Conservation (phyloP, 768 basidiomycete species). For the Obba rivulosa region DNA sequence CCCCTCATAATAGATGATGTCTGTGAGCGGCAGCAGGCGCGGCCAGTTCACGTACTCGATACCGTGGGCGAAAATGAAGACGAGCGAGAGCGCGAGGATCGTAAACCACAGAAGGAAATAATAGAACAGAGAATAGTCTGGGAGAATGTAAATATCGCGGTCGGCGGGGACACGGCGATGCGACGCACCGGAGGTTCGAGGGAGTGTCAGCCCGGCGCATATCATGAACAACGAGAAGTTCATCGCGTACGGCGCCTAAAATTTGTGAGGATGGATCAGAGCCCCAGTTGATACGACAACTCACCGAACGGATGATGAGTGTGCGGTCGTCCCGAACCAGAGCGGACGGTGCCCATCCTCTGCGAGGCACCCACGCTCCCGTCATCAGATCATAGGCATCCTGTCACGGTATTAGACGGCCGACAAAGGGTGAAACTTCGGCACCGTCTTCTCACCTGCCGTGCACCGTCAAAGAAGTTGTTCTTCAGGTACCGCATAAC, state of each 20-base stretch:
- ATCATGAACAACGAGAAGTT: constrained; percentile 87
- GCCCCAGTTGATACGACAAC: constrained; percentile 23
- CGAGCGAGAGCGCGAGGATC: constrained; percentile 52
- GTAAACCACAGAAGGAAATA: constrained; percentile 81
- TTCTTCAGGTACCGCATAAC: constrained; percentile 86
- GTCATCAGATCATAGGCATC: constrained; percentile 95
- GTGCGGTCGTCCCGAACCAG: constrained; percentile 78
- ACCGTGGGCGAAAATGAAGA: constrained; percentile 80
- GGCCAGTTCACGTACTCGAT: constrained; percentile 97
- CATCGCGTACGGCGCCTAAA: constrained; percentile 78
- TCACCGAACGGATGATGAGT: constrained; percentile 76
- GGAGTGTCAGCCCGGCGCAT: constrained; percentile 77
- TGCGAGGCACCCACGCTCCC: constrained; percentile 84
- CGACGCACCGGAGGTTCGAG: constrained; percentile 76
- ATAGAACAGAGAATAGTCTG: constrained; percentile 82
- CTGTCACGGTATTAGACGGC: constrained; percentile 30
- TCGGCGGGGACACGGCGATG: neutral
- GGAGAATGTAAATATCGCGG: neutral
- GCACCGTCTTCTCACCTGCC: constrained; percentile 50
- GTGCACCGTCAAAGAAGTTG: constrained; percentile 92
- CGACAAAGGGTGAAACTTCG: neutral
- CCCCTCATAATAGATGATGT: constrained; percentile 83
- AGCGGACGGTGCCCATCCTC: constrained; percentile 61
- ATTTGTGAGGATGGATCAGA: neutral
- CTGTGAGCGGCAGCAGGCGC: constrained; percentile 69